These are phyloP conservation scores for Dysphania ambrosioides DNA, from an alignment of 148 eudicot genomes.

Conservation along the genomic window DNA sequence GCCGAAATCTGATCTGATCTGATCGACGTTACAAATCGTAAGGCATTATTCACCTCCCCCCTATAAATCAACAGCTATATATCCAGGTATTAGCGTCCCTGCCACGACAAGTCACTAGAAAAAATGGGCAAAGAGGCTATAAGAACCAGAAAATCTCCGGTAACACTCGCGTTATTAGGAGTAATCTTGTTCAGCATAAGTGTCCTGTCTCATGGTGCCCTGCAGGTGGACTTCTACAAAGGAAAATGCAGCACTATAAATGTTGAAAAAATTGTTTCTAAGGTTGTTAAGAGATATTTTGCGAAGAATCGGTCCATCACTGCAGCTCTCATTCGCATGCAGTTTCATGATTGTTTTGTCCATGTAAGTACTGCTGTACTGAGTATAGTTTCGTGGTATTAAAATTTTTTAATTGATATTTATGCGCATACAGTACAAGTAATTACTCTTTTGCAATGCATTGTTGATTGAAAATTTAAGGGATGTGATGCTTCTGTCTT, in stretches of 20 bases:
- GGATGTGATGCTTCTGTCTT: conserved; percentile 23
- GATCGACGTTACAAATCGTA: background rate
- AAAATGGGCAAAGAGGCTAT: background rate
- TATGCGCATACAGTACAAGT: background rate
- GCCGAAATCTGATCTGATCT: background rate
- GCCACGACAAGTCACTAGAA: background rate
- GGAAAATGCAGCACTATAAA: conserved; percentile 35
- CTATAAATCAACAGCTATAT: no score
- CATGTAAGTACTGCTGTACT: conserved; percentile 33
- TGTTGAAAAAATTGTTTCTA: conserved; percentile 36
- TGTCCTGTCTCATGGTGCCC: conserved; percentile 5
- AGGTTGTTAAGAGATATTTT: conserved; percentile 16
- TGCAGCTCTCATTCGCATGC: conserved; percentile 22
- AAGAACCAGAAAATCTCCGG: background rate
- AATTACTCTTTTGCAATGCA: background rate
- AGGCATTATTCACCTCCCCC: no score
- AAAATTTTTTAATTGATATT: background rate
- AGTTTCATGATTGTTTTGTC: conserved; percentile 58
- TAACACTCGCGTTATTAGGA: conserved; percentile 20
- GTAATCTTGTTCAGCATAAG: conserved; percentile 29
- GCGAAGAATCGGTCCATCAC: background rate
- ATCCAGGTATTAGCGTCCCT: no score
- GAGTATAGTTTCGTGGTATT: background rate
- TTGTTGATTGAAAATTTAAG: conserved; percentile 3
- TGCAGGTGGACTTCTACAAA: conserved; percentile 37